These are phyloP conservation scores for Aspergillus oerlinghausenensis DNA, from an alignment of 2,329 filamentous ascomycete species.

Conservation along the genomic window DNA sequence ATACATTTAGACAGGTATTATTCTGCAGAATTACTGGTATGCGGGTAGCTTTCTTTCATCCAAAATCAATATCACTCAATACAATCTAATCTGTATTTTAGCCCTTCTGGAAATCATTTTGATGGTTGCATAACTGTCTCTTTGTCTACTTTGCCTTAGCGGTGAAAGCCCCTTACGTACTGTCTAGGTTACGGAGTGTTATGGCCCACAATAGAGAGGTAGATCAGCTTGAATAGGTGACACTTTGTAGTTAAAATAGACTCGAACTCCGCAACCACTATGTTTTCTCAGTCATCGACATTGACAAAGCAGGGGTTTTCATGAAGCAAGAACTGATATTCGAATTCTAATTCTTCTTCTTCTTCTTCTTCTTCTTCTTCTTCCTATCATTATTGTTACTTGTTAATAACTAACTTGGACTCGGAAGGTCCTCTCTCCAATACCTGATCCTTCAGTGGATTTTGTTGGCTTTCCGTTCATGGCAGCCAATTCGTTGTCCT, in stretches of 20 bases:
- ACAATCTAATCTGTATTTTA: too few relatives aligned
- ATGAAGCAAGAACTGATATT: not conserved
- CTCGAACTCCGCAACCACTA: not conserved
- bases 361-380: not conserved
- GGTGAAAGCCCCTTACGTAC: not conserved
- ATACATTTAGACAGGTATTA: too few relatives aligned
- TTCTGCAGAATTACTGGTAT: too few relatives aligned
- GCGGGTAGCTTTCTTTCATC: too few relatives aligned
- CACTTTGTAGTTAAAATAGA: not conserved
- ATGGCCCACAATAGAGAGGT: too few relatives aligned
- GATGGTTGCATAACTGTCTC: not conserved
- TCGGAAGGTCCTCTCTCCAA: not conserved
- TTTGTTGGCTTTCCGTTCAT: slow-evolving; percentile 7
- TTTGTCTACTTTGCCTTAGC: not conserved
- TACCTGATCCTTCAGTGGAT: not conserved
- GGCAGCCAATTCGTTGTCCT: slow-evolving; percentile 13
- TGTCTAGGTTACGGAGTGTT: too few relatives aligned
- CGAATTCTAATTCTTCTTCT: not conserved
- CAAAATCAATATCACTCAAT: too few relatives aligned
- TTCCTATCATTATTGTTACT: not conserved
- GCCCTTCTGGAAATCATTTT: too few relatives aligned
- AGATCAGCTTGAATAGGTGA: not conserved
- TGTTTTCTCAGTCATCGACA: not conserved
- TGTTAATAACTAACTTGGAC: not conserved
- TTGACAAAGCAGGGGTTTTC: not conserved